Percentiles rank a stretch among this genome's conserved stretches.
Evolutionary conservation across 164 flowering plant genomes (phyloP).

Genomic region (Umbilicus rupestris): DNA sequence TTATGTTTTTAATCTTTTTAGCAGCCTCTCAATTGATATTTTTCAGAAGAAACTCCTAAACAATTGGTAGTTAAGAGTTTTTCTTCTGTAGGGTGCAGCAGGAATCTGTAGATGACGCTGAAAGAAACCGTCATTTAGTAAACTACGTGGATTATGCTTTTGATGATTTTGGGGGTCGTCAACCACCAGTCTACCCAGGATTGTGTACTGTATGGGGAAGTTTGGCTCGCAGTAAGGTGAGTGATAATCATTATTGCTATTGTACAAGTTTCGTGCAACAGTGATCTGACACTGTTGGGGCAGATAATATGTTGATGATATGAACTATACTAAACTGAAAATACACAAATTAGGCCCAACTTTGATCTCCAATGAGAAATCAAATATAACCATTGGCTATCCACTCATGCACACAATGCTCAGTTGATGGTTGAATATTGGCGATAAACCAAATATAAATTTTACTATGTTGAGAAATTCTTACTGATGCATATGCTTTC

Average conservation of each 20-base stretch:
- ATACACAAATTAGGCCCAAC: background rate
- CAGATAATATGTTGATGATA: background rate
- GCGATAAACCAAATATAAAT: background rate
- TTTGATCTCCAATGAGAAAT: background rate
- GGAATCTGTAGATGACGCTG: slow-evolving; percentile 93
- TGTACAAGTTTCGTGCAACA: background rate
- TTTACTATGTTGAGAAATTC: background rate
- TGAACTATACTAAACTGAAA: background rate
- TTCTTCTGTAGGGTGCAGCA: slow-evolving; percentile 80
- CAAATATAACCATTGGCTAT: background rate
- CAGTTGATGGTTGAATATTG: background rate
- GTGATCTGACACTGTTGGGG: background rate
- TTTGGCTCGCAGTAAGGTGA: slow-evolving; percentile 97
- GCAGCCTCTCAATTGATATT: background rate
- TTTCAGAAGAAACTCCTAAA: background rate
- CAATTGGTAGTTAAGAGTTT: background rate
- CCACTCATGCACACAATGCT: background rate
- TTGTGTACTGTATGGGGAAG: slow-evolving; percentile 99
- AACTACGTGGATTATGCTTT: slow-evolving; percentile 94
- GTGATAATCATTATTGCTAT: background rate
- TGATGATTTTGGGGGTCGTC: slow-evolving; percentile 98
- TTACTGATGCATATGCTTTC: slow-evolving; percentile 5
- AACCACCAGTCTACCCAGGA: slow-evolving; percentile 96
- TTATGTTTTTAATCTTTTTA: background rate
- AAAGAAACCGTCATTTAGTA: slow-evolving; percentile 83